Conservation (phyloP, 2,329 filamentous ascomycete species). For the Ramichloridium luteum region DNA sequence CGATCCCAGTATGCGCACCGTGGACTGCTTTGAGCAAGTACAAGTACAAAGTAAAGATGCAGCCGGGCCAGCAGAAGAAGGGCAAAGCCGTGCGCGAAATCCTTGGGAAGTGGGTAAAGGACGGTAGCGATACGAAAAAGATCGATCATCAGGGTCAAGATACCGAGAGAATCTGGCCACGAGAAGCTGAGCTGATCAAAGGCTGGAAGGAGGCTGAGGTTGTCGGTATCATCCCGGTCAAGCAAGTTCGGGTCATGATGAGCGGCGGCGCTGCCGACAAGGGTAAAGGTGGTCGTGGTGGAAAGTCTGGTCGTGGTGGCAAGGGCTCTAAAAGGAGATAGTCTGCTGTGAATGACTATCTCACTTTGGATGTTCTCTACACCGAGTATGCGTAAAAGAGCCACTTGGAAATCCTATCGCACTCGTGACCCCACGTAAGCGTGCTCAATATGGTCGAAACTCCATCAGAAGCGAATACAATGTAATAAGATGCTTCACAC, state of each 20-base stretch:
- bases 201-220: conserved; percentile 71
- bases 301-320: conserved; percentile 18
- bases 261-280: conserved; percentile 33
- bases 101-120: conserved; percentile 64
- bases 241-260: conserved; percentile 70
- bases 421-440: no score
- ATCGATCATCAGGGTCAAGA: conserved; percentile 36
- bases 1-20: conserved; percentile 50
- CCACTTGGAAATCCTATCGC: no score
- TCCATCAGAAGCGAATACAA: no score
- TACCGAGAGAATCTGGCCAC: conserved; percentile 67
- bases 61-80: conserved; percentile 82
- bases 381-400: no score
- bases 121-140: conserved; percentile 39
- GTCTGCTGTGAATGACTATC: no score
- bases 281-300: conserved; percentile 29
- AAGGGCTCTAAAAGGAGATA: conserved; percentile 19
- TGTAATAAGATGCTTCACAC: no score
- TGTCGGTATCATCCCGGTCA: conserved; percentile 66
- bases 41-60: conserved; percentile 92
- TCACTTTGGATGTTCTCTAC: no score
- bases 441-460: no score
- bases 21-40: conserved; percentile 54
- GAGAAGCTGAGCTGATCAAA: conserved; percentile 75
- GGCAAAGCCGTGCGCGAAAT: conserved; percentile 90